These are phyloP conservation scores for Cajanus cajan DNA, from an alignment of 306 rosid genomes.

Conservation along the genomic window DNA sequence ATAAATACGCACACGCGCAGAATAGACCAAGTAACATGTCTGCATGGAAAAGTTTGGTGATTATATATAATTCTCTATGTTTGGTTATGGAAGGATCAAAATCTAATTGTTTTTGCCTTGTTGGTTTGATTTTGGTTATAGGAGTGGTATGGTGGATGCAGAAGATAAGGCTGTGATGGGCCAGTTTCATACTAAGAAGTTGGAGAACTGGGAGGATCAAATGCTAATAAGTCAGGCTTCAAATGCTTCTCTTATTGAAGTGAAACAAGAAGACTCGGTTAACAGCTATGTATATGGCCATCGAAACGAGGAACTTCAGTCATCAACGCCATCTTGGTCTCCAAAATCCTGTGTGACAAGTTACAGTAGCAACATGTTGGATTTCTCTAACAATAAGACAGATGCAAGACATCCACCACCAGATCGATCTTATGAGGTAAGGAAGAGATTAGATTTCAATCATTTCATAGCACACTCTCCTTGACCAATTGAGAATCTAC, in stretches of 20 bases:
- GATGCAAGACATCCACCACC: conserved; percentile 53
- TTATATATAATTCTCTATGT: neutral
- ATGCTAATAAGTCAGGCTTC: conserved; percentile 41
- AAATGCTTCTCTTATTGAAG: conserved; percentile 47
- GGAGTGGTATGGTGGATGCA: conserved; percentile 71
- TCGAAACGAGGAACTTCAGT: conserved; percentile 51
- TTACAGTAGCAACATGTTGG: conserved; percentile 79
- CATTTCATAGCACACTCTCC: neutral
- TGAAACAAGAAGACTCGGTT: conserved; percentile 63
- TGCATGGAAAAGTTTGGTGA: neutral
- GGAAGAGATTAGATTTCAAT: neutral
- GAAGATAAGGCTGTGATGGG: conserved; percentile 59
- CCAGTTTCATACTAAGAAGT: conserved; percentile 52
- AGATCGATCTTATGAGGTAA: conserved; percentile 86
- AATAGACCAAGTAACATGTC: neutral
- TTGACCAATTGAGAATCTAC: conserved; percentile 3
- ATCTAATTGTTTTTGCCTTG: neutral
- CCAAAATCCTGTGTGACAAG: conserved; percentile 77
- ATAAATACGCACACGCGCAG: neutral
- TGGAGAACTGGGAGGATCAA: conserved; percentile 76
- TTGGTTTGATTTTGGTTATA: conserved; percentile 28
- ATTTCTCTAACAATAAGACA: conserved; percentile 63
- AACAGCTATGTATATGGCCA: conserved; percentile 58
- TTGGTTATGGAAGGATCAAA: neutral
- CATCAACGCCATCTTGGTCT: conserved; percentile 53